A percentile compares a stretch with the other conserved stretches of the same genome.
phyloP scores from a whole-genome alignment of 768 basidiomycete species.

The Russula griseocarnosa region DNA sequence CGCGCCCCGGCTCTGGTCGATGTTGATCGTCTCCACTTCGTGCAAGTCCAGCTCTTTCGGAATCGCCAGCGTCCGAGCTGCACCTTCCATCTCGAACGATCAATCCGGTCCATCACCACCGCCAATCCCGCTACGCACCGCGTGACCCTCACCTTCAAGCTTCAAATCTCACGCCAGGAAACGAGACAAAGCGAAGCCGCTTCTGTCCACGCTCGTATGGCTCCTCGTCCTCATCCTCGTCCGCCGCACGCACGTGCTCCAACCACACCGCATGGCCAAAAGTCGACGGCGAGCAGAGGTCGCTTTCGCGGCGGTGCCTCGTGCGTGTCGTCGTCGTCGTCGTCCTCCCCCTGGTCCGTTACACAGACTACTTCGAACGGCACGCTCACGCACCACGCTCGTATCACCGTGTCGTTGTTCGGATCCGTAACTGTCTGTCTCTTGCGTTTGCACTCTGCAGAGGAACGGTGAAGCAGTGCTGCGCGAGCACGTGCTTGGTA shows the following conservation, averaged over 20 bases:
- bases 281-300: too few relatives aligned
- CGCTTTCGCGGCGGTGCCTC: conserved; percentile 44
- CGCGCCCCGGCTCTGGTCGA: too few relatives aligned
- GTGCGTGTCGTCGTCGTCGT: conserved; percentile 40
- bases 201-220: too few relatives aligned
- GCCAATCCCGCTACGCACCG: conserved; percentile 14
- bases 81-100: too few relatives aligned
- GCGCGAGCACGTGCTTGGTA: conserved; percentile 63
- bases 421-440: conserved; percentile 26
- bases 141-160: too few relatives aligned
- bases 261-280: too few relatives aligned
- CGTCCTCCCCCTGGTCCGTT: conserved; percentile 42
- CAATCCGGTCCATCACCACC: too few relatives aligned
- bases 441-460: conserved; percentile 36
- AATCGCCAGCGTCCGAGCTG: too few relatives aligned
- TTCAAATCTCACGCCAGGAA: conserved; percentile 48
- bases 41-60: too few relatives aligned
- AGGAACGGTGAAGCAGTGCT: conserved; percentile 72
- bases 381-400: conserved; percentile 64
- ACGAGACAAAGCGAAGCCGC: conserved; percentile 67
- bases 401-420: conserved; percentile 58
- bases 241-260: conserved; percentile 48
- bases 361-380: conserved; percentile 74
- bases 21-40: too few relatives aligned
- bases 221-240: too few relatives aligned